Percentiles rank a stretch among this genome's conserved stretches.
phyloP scores from a whole-genome alignment of 2,329 filamentous ascomycete species.

The Fusarium ambrosium region DNA sequence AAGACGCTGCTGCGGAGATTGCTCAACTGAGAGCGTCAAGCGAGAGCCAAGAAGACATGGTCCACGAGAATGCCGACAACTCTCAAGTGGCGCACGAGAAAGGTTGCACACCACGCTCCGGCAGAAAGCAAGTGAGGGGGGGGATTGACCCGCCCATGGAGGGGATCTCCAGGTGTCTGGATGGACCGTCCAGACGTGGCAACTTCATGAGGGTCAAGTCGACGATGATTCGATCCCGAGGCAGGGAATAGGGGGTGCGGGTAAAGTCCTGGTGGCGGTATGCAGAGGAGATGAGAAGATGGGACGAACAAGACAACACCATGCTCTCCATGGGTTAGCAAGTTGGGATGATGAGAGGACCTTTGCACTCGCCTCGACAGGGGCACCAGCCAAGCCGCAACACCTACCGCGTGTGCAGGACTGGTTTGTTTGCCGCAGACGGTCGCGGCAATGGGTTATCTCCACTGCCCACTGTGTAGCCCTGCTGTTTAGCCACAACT shows the following conservation, averaged over 20 bases:
- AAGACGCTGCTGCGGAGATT: slow-evolving; percentile 4
- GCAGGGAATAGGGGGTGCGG: slow-evolving; percentile 28
- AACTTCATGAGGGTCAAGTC: slow-evolving; percentile 25
- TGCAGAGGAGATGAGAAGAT: slow-evolving; percentile 35
- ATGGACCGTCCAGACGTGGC: slow-evolving; percentile 21
- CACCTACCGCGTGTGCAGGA: slow-evolving; percentile 20
- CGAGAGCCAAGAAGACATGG: slow-evolving; percentile 25
- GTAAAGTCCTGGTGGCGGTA: slow-evolving; percentile 22
- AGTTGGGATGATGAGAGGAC: slow-evolving; percentile 43
- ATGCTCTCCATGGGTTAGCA: slow-evolving; percentile 31
- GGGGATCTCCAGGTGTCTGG: background rate
- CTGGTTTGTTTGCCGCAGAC: slow-evolving; percentile 28
- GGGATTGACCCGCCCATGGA: background rate
- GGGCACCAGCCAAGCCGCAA: slow-evolving; percentile 25
- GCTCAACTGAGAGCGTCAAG: slow-evolving; percentile 8
- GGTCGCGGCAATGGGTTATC: background rate
- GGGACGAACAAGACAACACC: slow-evolving; percentile 37
- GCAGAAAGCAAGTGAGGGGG: slow-evolving; percentile 3
- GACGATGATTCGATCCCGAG: slow-evolving; percentile 12
- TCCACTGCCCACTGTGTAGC: slow-evolving; percentile 4
- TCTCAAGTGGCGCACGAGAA: slow-evolving; percentile 16
- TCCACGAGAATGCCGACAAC: slow-evolving; percentile 11
- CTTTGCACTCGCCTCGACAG: slow-evolving; percentile 31
- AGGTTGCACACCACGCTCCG: slow-evolving; percentile 10
- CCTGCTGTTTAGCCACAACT: slow-evolving; percentile 22